phyloP scores from a whole-genome alignment of 805 yeast genomes.

The Barnettozyma sucrosica region DNA sequence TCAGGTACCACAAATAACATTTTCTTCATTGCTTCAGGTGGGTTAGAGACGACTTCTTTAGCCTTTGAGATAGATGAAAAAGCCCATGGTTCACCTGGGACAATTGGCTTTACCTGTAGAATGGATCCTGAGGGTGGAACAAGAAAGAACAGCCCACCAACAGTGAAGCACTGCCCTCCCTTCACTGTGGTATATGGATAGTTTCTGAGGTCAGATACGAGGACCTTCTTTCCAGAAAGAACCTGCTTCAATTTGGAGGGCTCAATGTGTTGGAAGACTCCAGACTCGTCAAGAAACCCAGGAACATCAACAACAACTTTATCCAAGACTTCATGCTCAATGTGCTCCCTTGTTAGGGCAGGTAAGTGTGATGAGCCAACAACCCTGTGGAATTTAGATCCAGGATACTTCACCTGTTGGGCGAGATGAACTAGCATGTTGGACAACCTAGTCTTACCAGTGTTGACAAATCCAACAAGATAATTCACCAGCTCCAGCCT shows the following conservation, averaged over 20 bases:
- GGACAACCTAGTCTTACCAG: constrained; percentile 63
- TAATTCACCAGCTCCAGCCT: constrained; percentile 37
- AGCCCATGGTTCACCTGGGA: constrained; percentile 30
- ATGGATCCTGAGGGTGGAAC: constrained; percentile 47
- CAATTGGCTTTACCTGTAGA: constrained; percentile 40
- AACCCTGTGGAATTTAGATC: constrained; percentile 14
- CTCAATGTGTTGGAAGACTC: constrained; percentile 26
- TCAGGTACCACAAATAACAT: constrained; percentile 25
- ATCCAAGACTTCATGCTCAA: constrained; percentile 33
- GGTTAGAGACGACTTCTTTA: constrained; percentile 23
- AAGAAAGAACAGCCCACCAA: constrained; percentile 60
- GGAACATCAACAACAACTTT: constrained; percentile 34
- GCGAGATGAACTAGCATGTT: constrained; percentile 36
- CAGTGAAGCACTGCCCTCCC: constrained; percentile 40
- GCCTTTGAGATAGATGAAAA: constrained; percentile 31
- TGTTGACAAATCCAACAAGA: constrained; percentile 60
- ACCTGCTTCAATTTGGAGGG: constrained; percentile 26
- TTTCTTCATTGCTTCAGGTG: constrained; percentile 25
- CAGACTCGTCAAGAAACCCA: constrained; percentile 28
- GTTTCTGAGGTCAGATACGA: constrained; percentile 26
- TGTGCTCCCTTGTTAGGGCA: constrained; percentile 58
- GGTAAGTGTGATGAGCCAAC: constrained; percentile 48
- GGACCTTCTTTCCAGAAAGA: constrained; percentile 29
- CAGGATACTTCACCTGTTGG: constrained; percentile 6
- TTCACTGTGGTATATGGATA: constrained; percentile 31